These are phyloP conservation scores for Uromyces viciae-fabae DNA, from an alignment of 1,284 basidiomycete genomes.

Conservation along the genomic window DNA sequence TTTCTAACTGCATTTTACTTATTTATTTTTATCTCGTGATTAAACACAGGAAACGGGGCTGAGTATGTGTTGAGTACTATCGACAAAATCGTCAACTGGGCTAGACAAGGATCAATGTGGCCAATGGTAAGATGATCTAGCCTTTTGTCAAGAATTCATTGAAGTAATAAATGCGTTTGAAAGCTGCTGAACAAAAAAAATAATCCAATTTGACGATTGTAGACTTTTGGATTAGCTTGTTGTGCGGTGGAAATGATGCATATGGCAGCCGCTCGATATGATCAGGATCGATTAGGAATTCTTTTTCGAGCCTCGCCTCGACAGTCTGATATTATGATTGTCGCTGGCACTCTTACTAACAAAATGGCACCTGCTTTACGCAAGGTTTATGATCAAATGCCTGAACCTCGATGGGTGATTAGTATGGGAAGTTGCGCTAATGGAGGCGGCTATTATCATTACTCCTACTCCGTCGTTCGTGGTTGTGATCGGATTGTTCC, in stretches of 20 bases:
- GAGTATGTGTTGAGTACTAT: conserved; percentile 95
- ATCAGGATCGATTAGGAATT: conserved; percentile 95
- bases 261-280: conserved; percentile 97
- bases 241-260: conserved; percentile 99
- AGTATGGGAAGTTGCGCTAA: conserved; percentile 99
- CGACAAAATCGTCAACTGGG: conserved; percentile 98
- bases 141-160: neutral
- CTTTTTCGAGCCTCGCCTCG: conserved; percentile 98
- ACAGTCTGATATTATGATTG: conserved; percentile 99
- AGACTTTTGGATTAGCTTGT: conserved; percentile 76
- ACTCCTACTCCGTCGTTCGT: conserved; percentile 92
- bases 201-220: no score
- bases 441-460: conserved; percentile 93
- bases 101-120: conserved; percentile 96
- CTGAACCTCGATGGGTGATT: conserved; percentile 77
- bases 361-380: conserved; percentile 98
- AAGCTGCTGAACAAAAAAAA: no score
- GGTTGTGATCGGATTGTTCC: conserved; percentile 99
- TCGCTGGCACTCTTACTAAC: conserved; percentile 97
- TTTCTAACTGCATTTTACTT: no score
- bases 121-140: conserved; percentile 79
- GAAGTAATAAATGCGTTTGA: no score
- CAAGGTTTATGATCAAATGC: conserved; percentile 86
- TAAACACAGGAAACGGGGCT: conserved; percentile 54
- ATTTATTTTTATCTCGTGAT: neutral